phyloP scores from a whole-genome alignment of 2,329 filamentous ascomycete species.

The Hypoxylon sp. region DNA sequence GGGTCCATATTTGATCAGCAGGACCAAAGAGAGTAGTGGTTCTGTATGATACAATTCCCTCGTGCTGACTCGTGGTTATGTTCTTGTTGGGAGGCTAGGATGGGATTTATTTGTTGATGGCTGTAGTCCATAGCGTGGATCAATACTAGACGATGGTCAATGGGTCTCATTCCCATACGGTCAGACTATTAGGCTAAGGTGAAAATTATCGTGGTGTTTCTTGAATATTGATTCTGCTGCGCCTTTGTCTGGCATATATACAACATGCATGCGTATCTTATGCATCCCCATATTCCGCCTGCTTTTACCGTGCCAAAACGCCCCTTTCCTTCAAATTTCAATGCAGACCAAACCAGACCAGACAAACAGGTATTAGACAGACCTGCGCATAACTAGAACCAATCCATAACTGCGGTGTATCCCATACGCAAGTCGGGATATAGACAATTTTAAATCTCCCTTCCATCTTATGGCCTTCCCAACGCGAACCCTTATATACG shows the following conservation, averaged over 20 bases:
- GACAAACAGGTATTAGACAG: neutral
- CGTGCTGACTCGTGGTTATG: slow-evolving; percentile 19
- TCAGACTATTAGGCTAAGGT: neutral
- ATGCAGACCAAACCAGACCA: slow-evolving; percentile 17
- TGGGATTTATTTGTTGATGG: slow-evolving; percentile 35
- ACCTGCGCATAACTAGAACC: slow-evolving; percentile 7
- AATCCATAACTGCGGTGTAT: slow-evolving; percentile 3
- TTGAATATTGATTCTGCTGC: slow-evolving; percentile 18
- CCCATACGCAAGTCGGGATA: slow-evolving; percentile 33
- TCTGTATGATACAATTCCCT: slow-evolving; percentile 18
- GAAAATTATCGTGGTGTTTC: slow-evolving; percentile 20
- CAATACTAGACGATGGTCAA: slow-evolving; percentile 37
- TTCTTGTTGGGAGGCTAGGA: slow-evolving; percentile 19
- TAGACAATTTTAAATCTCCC: slow-evolving; percentile 32
- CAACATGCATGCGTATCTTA: slow-evolving; percentile 27
- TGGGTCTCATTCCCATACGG: neutral
- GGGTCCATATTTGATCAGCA: slow-evolving; percentile 30
- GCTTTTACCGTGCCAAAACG: slow-evolving; percentile 12
- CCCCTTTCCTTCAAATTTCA: neutral
- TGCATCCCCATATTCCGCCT: slow-evolving; percentile 6
- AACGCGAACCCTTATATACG: neutral
- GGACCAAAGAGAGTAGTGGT: slow-evolving; percentile 22
- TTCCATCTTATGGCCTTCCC: neutral
- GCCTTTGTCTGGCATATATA: slow-evolving; percentile 23
- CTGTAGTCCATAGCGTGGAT: slow-evolving; percentile 33